Evolutionary conservation across 225 moss, liverwort and hornwort species (phyloP).

Genomic region (Polytrichum commune): DNA sequence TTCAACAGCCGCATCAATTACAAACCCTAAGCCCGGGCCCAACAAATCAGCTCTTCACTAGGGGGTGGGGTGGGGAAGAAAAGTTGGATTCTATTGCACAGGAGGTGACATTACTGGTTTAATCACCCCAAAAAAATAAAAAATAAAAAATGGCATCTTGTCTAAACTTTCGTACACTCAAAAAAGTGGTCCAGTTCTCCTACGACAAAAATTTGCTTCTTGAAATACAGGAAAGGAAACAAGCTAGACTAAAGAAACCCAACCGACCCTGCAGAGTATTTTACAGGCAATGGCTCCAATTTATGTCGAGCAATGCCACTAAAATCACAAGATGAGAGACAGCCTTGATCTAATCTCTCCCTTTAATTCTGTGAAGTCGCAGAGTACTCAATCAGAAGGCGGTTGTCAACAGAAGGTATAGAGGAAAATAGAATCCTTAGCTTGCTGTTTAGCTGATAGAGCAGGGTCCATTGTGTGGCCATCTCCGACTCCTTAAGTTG

Average conservation of each 20-base stretch:
- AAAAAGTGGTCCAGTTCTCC: neutral
- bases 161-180: neutral
- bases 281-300: neutral
- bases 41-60: neutral
- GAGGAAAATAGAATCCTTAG: conserved; percentile 89
- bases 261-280: neutral
- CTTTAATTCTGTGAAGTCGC: conserved; percentile 86
- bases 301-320: neutral
- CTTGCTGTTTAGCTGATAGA: conserved; percentile 98
- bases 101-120: neutral
- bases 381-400: conserved; percentile 92
- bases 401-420: conserved; percentile 93
- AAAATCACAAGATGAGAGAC: neutral
- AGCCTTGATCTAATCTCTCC: neutral
- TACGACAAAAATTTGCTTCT: too few relatives aligned
- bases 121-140: neutral
- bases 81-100: neutral
- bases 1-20: neutral
- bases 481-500: conserved; percentile 98
- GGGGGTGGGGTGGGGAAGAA: neutral
- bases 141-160: neutral
- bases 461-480: conserved; percentile 96
- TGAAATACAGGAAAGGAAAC: neutral
- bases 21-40: neutral
- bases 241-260: neutral